These are phyloP conservation scores for Psilocybe azurescens DNA, from an alignment of 768 basidiomycete genomes.

Conservation along the genomic window DNA sequence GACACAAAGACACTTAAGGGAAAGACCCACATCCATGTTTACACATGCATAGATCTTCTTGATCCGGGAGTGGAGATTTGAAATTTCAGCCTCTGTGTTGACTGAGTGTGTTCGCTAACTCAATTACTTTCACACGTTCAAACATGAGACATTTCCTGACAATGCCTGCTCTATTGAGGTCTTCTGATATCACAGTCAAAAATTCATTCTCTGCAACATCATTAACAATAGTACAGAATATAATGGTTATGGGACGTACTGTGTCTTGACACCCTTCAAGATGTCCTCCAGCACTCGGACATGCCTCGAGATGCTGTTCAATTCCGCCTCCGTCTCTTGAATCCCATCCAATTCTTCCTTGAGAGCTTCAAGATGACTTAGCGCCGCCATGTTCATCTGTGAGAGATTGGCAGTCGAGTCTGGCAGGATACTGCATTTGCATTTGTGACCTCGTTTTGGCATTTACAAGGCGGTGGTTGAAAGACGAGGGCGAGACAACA, in stretches of 20 bases:
- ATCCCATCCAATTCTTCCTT: conserved; percentile 31
- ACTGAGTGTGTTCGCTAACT: conserved; percentile 21
- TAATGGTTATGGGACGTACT: no score
- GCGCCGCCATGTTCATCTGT: no score
- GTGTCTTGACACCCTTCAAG: background rate
- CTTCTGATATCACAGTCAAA: conserved; percentile 14
- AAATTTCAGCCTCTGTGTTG: conserved; percentile 26
- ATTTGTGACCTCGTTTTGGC: no score
- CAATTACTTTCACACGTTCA: conserved; percentile 21
- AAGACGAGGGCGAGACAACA: no score
- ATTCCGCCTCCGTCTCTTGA: conserved; percentile 31
- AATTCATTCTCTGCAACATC: no score
- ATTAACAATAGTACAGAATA: no score
- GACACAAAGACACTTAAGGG: no score
- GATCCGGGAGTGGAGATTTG: conserved; percentile 27
- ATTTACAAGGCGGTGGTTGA: no score
- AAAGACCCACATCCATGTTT: conserved; percentile 35
- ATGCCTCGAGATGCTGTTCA: conserved; percentile 24
- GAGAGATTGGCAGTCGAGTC: no score
- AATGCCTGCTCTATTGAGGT: conserved; percentile 33
- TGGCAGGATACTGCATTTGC: no score
- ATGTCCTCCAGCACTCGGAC: conserved; percentile 30
- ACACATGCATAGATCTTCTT: conserved; percentile 35
- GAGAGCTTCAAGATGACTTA: no score
- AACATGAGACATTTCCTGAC: conserved; percentile 29